Conservation (phyloP, 208 protist genomes). For the Crithidia mellificae region DNA sequence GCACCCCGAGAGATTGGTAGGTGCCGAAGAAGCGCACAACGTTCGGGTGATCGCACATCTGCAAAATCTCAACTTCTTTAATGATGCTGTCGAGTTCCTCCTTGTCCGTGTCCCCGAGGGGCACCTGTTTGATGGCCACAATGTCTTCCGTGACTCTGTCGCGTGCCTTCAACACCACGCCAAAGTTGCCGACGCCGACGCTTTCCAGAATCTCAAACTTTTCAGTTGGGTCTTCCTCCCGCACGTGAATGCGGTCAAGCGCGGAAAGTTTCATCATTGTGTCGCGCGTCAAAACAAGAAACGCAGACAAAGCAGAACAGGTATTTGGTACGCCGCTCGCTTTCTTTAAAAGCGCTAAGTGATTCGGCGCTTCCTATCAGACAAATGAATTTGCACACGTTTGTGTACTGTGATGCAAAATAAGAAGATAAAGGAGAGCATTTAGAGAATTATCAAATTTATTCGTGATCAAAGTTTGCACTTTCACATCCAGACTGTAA, state of each 20-base stretch:
- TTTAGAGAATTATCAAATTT: too few relatives aligned
- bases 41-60: slow-evolving; percentile 83
- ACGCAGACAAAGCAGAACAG: too few relatives aligned
- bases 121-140: slow-evolving; percentile 90
- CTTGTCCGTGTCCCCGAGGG: slow-evolving; percentile 72
- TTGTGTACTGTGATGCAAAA: too few relatives aligned
- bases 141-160: slow-evolving; percentile 72
- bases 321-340: too few relatives aligned
- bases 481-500: too few relatives aligned
- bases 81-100: slow-evolving; percentile 75
- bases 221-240: slow-evolving; percentile 74
- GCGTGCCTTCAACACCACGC: slow-evolving; percentile 96
- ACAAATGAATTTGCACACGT: too few relatives aligned
- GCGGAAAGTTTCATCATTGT: slow-evolving; percentile 38
- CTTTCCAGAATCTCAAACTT: slow-evolving; percentile 82
- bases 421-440: too few relatives aligned
- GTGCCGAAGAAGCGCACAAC: slow-evolving; percentile 90
- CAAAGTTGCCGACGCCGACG: slow-evolving; percentile 95
- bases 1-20: slow-evolving; percentile 77
- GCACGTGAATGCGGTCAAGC: slow-evolving; percentile 65
- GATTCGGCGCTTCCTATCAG: too few relatives aligned
- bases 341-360: too few relatives aligned
- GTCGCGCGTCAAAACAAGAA: too few relatives aligned
- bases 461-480: too few relatives aligned
- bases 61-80: slow-evolving; percentile 88